Base-by-base conservation (phyloP, 2,329 filamentous ascomycete genomes). In the Aureobasidium sp. region DNA sequence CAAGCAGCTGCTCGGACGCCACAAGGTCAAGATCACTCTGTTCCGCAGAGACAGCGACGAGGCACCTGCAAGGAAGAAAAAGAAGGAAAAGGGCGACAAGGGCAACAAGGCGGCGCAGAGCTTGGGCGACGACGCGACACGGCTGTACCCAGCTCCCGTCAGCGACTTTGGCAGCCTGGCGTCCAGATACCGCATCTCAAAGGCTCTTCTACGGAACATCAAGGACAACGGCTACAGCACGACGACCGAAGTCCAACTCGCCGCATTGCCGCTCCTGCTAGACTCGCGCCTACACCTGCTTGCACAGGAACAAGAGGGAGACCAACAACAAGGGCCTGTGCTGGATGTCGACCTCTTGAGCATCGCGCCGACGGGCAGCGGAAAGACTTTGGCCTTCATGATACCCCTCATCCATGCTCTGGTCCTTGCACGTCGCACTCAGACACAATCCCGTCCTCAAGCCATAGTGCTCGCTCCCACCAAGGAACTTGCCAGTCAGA, bases 221-320 rank as follows among this genome's bases (percentile, higher is more conserved):
- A 78, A 83, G 15, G 81, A 83, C n/a, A 90, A 97, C 74, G 90
- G 89, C 11, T 99, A 95, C 71, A 84, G 82, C 37, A 78, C 91
- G 60, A 94, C 94, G 13, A 99, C 94, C 0, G 93, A 97, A 74
- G 92, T 99, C 13, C 94, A 99, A 72, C 83, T 97, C 73, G 92
- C 84, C 3, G 87, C 86, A 67, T 74, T 99, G 64, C 93, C 94
- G 29, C 74, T 97, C 47, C 77, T 97, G 37, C 76, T 97, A 33
- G 67, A 66, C 15, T 46, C 60, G 7, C 23, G 50, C 9, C 15
- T 40, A 35, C 29, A 29, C 7, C 11, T 43, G 15, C 21, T 15
- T 25, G 11, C 46, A 23, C 19, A 73, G 60, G 81, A 81, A 0
- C 73, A 84, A 31, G 62, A 69, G 64, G 21, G 64, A 63, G 60